phyloP scores from a whole-genome alignment of 345 rosid genomes.

The Carallia pectinifolia region DNA sequence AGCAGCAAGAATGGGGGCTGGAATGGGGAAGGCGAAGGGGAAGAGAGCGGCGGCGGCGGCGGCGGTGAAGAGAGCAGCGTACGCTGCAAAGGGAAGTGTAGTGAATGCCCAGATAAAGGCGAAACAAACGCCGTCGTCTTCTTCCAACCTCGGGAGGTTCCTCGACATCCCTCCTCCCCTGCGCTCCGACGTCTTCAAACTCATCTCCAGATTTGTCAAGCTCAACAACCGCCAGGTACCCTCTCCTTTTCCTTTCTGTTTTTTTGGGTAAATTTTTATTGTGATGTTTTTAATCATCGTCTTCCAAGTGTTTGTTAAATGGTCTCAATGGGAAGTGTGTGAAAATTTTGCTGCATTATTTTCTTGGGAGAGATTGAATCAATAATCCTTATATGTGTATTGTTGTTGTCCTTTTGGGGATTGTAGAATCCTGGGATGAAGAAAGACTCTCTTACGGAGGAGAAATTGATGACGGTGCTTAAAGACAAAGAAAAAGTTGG shows the following conservation, averaged over 20 bases:
- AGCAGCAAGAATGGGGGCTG: background rate
- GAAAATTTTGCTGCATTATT: background rate
- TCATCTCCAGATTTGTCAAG: conserved; percentile 50
- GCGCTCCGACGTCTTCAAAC: conserved; percentile 36
- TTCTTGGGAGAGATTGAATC: background rate
- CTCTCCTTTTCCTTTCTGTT: background rate
- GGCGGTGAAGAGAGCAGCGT: conserved; percentile 3
- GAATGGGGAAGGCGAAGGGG: background rate
- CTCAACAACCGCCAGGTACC: conserved; percentile 46
- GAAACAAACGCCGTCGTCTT: conserved; percentile 20
- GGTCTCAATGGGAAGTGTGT: too few species aligned
- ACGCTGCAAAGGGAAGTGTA: conserved; percentile 19
- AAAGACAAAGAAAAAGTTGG: conserved; percentile 34
- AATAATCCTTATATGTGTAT: background rate
- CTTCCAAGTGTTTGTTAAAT: conserved; percentile 4
- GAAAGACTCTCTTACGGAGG: conserved; percentile 32
- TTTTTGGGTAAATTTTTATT: too few species aligned
- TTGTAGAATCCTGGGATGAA: conserved; percentile 37
- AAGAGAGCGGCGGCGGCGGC: conserved; percentile 2
- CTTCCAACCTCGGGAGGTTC: conserved; percentile 42
- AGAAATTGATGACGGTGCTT: conserved; percentile 30
- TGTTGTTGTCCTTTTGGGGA: too few species aligned
- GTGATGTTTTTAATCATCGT: background rate
- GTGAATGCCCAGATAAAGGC: conserved; percentile 21
- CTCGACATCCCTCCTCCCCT: conserved; percentile 34